Evolutionary conservation across 2,329 filamentous ascomycete species (phyloP).

Genomic region (Cryphonectria parasitica): DNA sequence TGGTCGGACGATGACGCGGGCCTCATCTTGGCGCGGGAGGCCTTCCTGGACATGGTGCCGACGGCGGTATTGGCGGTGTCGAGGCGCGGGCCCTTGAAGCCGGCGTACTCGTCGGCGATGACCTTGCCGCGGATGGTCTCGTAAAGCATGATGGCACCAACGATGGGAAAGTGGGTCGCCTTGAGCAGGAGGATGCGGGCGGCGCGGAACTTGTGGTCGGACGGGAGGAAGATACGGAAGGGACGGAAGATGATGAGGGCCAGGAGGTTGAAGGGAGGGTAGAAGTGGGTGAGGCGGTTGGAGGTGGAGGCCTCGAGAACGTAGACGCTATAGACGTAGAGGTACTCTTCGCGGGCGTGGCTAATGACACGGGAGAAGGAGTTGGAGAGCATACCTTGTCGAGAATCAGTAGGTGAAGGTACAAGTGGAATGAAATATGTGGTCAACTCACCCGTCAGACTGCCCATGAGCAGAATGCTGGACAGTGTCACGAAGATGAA

Average conservation of each 20-base stretch:
- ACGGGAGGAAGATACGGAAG: constrained; percentile 68
- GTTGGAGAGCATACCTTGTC: constrained; percentile 72
- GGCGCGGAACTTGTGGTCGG: constrained; percentile 61
- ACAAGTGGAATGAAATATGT: not conserved
- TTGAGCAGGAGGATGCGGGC: constrained; percentile 66
- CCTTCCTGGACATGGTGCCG: constrained; percentile 2
- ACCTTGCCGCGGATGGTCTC: constrained; percentile 55
- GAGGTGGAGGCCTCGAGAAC: constrained; percentile 69
- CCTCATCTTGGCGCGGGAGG: constrained; percentile 20
- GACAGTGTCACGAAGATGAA: constrained; percentile 77
- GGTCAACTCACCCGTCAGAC: constrained; percentile 55
- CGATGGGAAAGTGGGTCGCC: constrained; percentile 68
- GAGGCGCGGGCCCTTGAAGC: constrained; percentile 51
- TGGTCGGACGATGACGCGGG: constrained; percentile 31
- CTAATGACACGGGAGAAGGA: constrained; percentile 69
- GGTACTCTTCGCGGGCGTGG: constrained; percentile 73
- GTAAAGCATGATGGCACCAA: constrained; percentile 70
- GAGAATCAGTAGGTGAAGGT: not conserved
- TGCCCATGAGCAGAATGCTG: constrained; percentile 78
- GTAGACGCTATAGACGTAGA: constrained; percentile 73
- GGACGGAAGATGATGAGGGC: constrained; percentile 74
- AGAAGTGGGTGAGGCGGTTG: constrained; percentile 71
- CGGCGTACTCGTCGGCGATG: constrained; percentile 48
- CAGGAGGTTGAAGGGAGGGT: constrained; percentile 74
- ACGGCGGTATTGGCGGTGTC: not conserved